Conservation (phyloP, 306 rosid genomes). For the Oemleria cerasiformis region DNA sequence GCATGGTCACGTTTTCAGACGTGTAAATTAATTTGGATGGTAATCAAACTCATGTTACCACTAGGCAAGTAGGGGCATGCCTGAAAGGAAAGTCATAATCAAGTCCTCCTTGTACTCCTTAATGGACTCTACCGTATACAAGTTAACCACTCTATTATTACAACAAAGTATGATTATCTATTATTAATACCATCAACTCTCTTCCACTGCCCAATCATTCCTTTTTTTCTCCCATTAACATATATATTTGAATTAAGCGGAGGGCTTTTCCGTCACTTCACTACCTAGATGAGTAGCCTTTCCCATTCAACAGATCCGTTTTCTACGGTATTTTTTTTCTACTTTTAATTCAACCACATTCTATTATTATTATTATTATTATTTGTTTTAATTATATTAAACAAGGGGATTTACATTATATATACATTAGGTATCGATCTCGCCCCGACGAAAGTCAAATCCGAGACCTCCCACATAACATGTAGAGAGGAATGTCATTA, state of each 20-base stretch:
- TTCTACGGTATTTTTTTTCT: background rate
- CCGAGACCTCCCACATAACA: too few relatives aligned
- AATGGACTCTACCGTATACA: background rate
- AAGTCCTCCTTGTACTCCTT: background rate
- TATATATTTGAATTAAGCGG: background rate
- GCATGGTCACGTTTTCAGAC: background rate
- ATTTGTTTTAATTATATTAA: too few relatives aligned
- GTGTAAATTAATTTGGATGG: background rate
- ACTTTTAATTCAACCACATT: too few relatives aligned
- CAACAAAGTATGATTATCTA: background rate
- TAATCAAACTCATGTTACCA: constrained; percentile 4
- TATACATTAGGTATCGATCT: too few relatives aligned
- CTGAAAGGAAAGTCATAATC: background rate
- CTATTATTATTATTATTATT: too few relatives aligned
- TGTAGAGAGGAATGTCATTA: too few relatives aligned
- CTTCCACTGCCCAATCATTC: background rate
- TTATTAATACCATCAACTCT: background rate
- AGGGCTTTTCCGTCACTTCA: background rate
- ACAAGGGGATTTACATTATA: too few relatives aligned
- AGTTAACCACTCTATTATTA: constrained; percentile 8
- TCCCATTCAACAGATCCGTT: background rate
- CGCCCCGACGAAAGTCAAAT: too few relatives aligned
- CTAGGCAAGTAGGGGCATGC: background rate
- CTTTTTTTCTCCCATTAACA: background rate
- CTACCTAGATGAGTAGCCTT: background rate